phyloP scores from a whole-genome alignment of 176 grass and related monocot species.

The Oryza glumipatula region DNA sequence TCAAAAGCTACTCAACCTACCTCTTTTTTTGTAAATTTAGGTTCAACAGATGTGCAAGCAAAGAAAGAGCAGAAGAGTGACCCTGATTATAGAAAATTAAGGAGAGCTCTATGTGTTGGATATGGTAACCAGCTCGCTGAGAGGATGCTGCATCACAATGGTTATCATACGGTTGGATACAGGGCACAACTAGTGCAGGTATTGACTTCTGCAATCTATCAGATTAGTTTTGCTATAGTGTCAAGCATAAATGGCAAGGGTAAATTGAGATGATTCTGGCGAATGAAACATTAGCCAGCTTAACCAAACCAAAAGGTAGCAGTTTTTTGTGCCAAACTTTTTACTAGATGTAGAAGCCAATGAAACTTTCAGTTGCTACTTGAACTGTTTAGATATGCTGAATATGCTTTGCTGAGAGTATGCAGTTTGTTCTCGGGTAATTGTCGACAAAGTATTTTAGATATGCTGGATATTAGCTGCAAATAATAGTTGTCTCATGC shows the following conservation, averaged over 20 bases:
- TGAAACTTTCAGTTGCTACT: neutral
- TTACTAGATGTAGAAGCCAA: neutral
- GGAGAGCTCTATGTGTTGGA: conserved; percentile 79
- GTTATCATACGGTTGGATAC: conserved; percentile 95
- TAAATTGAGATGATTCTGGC: neutral
- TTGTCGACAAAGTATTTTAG: neutral
- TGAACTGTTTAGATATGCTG: neutral
- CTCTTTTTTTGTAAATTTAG: conserved; percentile 43
- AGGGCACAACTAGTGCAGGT: conserved; percentile 94
- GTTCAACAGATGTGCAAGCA: conserved; percentile 65
- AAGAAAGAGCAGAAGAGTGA: conserved; percentile 62
- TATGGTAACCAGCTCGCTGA: conserved; percentile 96
- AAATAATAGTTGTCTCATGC: neutral
- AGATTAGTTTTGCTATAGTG: conserved; percentile 7
- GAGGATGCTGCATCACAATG: conserved; percentile 95
- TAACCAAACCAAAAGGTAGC: neutral
- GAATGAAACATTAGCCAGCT: neutral
- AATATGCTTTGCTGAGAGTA: neutral
- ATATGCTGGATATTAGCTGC: conserved; percentile 1
- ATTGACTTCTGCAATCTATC: conserved; percentile 24
- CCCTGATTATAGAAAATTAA: conserved; percentile 77
- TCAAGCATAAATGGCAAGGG: neutral
- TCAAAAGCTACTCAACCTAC: neutral
- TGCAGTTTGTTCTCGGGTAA: neutral
- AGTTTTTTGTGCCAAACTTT: conserved; percentile 18